A percentile compares a stretch with the other conserved stretches of the same genome.
phyloP scores from a whole-genome alignment of 352 stramenopile species.

The Globisporangium spiculum region DNA sequence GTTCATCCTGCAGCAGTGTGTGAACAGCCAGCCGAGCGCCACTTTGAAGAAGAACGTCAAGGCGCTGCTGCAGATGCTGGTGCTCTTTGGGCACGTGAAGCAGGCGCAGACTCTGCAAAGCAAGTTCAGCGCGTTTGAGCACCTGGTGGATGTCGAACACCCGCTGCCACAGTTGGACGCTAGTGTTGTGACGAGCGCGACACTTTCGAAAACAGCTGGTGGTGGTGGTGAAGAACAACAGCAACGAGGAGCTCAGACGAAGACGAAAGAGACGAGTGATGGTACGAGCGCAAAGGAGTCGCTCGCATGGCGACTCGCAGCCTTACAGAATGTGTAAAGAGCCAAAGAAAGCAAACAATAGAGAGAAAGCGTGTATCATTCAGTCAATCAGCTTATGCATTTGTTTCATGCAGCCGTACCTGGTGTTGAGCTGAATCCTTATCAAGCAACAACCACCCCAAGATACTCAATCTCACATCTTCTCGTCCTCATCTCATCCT shows the following conservation, averaged over 20 bases:
- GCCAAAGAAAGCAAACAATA: not conserved
- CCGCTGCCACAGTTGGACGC: slow-evolving; percentile 12
- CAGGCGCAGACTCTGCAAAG: slow-evolving; percentile 45
- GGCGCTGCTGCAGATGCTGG: slow-evolving; percentile 46
- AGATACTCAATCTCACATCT: not conserved
- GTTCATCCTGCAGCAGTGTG: slow-evolving; percentile 52
- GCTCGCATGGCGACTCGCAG: slow-evolving; percentile 12
- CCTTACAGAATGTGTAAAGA: slow-evolving; percentile 7
- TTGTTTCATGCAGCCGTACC: not conserved
- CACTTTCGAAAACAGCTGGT: not conserved
- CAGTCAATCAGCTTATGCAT: not conserved
- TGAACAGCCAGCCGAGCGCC: slow-evolving; percentile 33
- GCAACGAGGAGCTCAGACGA: not conserved
- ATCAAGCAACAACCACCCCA: not conserved
- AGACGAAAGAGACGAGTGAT: not conserved
- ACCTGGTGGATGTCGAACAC: slow-evolving; percentile 22
- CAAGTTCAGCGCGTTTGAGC: slow-evolving; percentile 41
- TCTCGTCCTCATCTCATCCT: not conserved
- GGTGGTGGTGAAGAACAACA: not conserved
- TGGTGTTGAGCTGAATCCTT: not conserved
- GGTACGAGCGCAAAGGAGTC: not conserved
- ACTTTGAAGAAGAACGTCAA: slow-evolving; percentile 33
- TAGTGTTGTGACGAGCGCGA: not conserved
- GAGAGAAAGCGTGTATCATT: not conserved
- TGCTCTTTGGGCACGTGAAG: slow-evolving; percentile 42